Conservation (phyloP, 805 yeast species). For the Maudiozyma bulderi region DNA sequence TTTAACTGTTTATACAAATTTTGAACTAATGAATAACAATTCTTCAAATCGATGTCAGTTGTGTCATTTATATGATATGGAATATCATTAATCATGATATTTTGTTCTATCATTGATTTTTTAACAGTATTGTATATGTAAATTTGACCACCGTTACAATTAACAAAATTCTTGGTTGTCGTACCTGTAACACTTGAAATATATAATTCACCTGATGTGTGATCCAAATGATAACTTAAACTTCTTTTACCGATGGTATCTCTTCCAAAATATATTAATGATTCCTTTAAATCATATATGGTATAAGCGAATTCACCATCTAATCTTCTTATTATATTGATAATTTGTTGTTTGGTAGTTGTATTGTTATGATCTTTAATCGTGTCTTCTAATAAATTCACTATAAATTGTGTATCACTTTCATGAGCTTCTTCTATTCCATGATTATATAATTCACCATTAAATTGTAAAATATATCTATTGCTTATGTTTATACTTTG, state of each 20-base stretch:
- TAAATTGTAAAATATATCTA: conserved; percentile 55
- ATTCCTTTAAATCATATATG: conserved; percentile 34
- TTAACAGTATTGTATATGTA: conserved; percentile 33
- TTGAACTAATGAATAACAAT: conserved; percentile 7
- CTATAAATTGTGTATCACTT: conserved; percentile 59
- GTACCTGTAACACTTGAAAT: conserved; percentile 37
- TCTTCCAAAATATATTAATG: conserved; percentile 63
- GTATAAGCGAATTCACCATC: conserved; percentile 79
- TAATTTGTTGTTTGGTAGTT: conserved; percentile 13
- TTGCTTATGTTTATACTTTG: conserved; percentile 50
- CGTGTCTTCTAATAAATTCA: conserved; percentile 26
- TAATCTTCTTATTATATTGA: conserved; percentile 34
- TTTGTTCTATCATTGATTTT: not conserved
- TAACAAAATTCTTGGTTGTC: conserved; percentile 30
- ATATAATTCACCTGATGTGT: conserved; percentile 28
- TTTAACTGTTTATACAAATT: conserved; percentile 26
- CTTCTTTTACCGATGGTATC: conserved; percentile 80
- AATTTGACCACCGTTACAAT: conserved; percentile 47
- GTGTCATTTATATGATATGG: not conserved
- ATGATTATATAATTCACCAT: conserved; percentile 78
- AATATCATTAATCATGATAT: not conserved
- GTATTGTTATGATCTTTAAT: not conserved
- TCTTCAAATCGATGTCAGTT: not conserved
- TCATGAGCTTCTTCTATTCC: conserved; percentile 32
- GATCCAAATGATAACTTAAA: conserved; percentile 36